Conservation (phyloP, 2,329 filamentous ascomycete genomes). For the Cladophialophora immunda region DNA sequence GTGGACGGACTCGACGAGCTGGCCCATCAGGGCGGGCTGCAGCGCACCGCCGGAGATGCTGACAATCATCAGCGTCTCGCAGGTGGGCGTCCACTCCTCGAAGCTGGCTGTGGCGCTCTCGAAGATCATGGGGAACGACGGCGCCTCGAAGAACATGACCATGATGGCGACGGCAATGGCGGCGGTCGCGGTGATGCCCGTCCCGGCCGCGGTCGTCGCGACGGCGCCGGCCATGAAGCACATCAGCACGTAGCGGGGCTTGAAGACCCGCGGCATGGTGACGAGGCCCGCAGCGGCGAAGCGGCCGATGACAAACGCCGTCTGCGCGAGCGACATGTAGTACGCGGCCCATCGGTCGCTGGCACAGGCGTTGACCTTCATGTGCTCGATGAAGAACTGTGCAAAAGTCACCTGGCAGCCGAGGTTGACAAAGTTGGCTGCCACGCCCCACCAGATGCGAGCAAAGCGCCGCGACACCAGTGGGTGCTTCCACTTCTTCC, state of each 20-base stretch:
- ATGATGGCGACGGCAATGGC: slow-evolving; percentile 68
- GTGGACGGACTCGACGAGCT: slow-evolving; percentile 35
- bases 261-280: slow-evolving; percentile 61
- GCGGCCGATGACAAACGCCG: slow-evolving; percentile 74
- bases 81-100: slow-evolving; percentile 38
- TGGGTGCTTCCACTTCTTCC: slow-evolving; percentile 39
- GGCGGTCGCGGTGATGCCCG: slow-evolving; percentile 55
- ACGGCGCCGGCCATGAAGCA: slow-evolving; percentile 71
- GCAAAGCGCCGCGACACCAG: slow-evolving; percentile 66
- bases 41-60: slow-evolving; percentile 40
- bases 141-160: slow-evolving; percentile 81
- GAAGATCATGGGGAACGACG: slow-evolving; percentile 83
- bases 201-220: slow-evolving; percentile 63
- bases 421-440: slow-evolving; percentile 81
- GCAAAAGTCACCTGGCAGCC: slow-evolving; percentile 71
- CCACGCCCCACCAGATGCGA: slow-evolving; percentile 76
- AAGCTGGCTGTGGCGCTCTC: slow-evolving; percentile 45
- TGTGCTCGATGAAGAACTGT: slow-evolving; percentile 77
- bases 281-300: slow-evolving; percentile 74
- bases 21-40: slow-evolving; percentile 37
- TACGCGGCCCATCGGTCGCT: slow-evolving; percentile 67
- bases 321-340: slow-evolving; percentile 78
- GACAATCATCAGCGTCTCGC: slow-evolving; percentile 38
- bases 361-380: slow-evolving; percentile 65
- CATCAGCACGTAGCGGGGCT: slow-evolving; percentile 75